Conservation (phyloP, 345 rosid genomes). For the Streptanthus diversifolius region DNA sequence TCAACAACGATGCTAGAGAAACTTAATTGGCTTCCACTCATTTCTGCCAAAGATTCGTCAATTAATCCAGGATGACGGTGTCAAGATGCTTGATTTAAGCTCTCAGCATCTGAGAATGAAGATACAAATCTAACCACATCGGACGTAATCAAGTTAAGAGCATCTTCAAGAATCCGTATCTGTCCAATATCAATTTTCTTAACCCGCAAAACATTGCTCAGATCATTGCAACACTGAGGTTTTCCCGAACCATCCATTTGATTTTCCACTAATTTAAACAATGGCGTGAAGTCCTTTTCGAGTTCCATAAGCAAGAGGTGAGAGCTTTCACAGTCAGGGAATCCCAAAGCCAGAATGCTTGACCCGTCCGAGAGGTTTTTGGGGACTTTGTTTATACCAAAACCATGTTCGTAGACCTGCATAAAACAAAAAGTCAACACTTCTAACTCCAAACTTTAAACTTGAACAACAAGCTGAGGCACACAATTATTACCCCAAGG, state of each 20-base stretch:
- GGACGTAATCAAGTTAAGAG: slow-evolving; percentile 59
- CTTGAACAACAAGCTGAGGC: background rate
- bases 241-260: slow-evolving; percentile 52
- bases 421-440: slow-evolving; percentile 17
- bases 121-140: slow-evolving; percentile 50
- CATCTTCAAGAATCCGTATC: slow-evolving; percentile 87
- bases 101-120: slow-evolving; percentile 47
- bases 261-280: slow-evolving; percentile 73
- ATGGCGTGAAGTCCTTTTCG: slow-evolving; percentile 87
- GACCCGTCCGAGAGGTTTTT: slow-evolving; percentile 59
- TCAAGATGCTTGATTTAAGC: slow-evolving; percentile 48
- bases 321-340: slow-evolving; percentile 83
- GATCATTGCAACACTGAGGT: slow-evolving; percentile 50
- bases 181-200: slow-evolving; percentile 74
- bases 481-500: slow-evolving; percentile 60
- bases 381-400: slow-evolving; percentile 66
- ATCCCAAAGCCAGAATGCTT: slow-evolving; percentile 69
- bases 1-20: slow-evolving; percentile 89
- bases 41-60: slow-evolving; percentile 52
- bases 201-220: slow-evolving; percentile 52
- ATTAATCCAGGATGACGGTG: slow-evolving; percentile 52
- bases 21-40: slow-evolving; percentile 52
- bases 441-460: background rate
- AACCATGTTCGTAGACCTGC: slow-evolving; percentile 85
- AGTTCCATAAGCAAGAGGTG: slow-evolving; percentile 85